Percentiles rank a stretch among this genome's conserved stretches.
phyloP scores from a whole-genome alignment of 1,139 yeast genomes.

The Pichia sp. region DNA sequence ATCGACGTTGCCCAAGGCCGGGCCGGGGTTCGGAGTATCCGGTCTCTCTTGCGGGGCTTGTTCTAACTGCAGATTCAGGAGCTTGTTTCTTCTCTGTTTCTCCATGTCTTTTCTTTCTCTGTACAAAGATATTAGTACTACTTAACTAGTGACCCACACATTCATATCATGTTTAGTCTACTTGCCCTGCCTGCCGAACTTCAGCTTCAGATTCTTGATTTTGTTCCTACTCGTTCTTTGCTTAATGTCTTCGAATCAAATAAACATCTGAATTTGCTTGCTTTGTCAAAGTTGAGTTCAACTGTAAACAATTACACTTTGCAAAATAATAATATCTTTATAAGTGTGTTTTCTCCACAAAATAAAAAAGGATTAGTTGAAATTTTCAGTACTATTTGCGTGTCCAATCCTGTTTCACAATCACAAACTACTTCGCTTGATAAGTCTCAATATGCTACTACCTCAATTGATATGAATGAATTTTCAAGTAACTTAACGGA shows the following conservation, averaged over 20 bases:
- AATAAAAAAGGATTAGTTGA: conserved; percentile 18
- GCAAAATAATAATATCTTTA: conserved; percentile 12
- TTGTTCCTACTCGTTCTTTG: conserved; percentile 15
- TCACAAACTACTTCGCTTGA: conserved; percentile 4
- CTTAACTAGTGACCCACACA: not conserved
- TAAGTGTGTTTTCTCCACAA: conserved; percentile 27
- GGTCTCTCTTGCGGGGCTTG: no score
- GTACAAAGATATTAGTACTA: no score
- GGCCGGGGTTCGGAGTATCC: no score
- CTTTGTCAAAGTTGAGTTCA: conserved; percentile 4
- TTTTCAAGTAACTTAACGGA: conserved; percentile 16
- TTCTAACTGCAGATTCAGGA: no score
- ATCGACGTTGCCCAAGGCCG: no score
- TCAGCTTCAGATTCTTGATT: conserved; percentile 17
- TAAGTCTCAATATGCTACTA: not conserved
- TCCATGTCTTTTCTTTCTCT: not conserved
- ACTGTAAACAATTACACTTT: conserved; percentile 2
- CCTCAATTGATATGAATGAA: conserved; percentile 13
- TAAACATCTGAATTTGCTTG: conserved; percentile 11
- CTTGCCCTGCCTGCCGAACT: conserved; percentile 21
- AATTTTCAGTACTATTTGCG: conserved; percentile 23
- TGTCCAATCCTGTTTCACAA: conserved; percentile 6
- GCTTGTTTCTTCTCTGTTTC: no score
- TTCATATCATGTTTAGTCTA: not conserved
- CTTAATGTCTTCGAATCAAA: conserved; percentile 10